Evolutionary conservation across 2,329 filamentous ascomycete species (phyloP).

Genomic region (Aspergillus eucalypticola): DNA sequence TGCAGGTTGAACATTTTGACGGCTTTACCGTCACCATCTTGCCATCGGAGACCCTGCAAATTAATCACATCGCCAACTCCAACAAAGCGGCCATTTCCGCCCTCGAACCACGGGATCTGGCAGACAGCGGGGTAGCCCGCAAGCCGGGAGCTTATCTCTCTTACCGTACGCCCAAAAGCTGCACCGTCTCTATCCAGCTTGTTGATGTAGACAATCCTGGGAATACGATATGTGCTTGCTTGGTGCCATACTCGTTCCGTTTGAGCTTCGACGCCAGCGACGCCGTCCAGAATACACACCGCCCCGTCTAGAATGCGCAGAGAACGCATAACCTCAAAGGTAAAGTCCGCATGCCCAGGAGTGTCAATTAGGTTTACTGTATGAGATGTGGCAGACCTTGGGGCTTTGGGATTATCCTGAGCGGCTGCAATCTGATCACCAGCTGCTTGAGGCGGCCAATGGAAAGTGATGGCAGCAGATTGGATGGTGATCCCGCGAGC

Average conservation of each 20-base stretch:
- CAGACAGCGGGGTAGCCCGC: slow-evolving; percentile 86
- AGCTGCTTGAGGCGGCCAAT: slow-evolving; percentile 68
- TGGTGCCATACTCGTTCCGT: slow-evolving; percentile 96
- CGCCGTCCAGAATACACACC: slow-evolving; percentile 88
- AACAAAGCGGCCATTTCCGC: slow-evolving; percentile 69
- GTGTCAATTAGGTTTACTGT: slow-evolving; percentile 94
- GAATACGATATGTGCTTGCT: slow-evolving; percentile 81
- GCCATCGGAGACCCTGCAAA: slow-evolving; percentile 73
- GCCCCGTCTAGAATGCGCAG: slow-evolving; percentile 84
- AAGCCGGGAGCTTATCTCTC: slow-evolving; percentile 78
- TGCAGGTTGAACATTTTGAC: slow-evolving; percentile 59
- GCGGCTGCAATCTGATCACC: slow-evolving; percentile 18
- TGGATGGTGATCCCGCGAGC: slow-evolving; percentile 96
- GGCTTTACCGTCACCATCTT: slow-evolving; percentile 64
- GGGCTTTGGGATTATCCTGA: slow-evolving; percentile 32
- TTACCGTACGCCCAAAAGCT: slow-evolving; percentile 78
- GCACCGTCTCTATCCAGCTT: slow-evolving; percentile 83
- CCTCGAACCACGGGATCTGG: slow-evolving; percentile 91
- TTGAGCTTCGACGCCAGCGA: slow-evolving; percentile 93
- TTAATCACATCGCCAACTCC: slow-evolving; percentile 84
- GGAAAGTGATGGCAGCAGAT: slow-evolving; percentile 91
- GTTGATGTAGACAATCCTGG: slow-evolving; percentile 78
- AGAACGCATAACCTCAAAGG: slow-evolving; percentile 92
- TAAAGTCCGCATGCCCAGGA: slow-evolving; percentile 94
- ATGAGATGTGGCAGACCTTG: slow-evolving; percentile 59